phyloP scores from a whole-genome alignment of 805 yeast species.

The Lipomyces yamadae region DNA sequence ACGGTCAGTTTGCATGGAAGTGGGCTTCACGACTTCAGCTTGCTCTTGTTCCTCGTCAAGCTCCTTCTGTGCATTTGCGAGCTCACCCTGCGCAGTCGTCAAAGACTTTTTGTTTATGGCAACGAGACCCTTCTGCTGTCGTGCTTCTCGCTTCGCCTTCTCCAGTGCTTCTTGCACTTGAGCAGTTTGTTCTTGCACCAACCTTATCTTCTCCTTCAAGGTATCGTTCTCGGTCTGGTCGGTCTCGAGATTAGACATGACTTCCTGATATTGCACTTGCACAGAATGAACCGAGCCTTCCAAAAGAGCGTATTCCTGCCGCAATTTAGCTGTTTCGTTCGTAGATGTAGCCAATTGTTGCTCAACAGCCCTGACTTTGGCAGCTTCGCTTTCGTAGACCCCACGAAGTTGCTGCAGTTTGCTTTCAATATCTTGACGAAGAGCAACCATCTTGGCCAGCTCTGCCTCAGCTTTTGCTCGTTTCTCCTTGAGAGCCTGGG shows the following conservation, averaged over 20 bases:
- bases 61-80: slow-evolving; percentile 52
- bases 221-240: slow-evolving; percentile 70
- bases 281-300: slow-evolving; percentile 79
- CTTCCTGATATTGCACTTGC: slow-evolving; percentile 64
- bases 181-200: slow-evolving; percentile 66
- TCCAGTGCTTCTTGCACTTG: slow-evolving; percentile 63
- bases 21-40: slow-evolving; percentile 21
- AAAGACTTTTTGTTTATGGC: slow-evolving; percentile 73
- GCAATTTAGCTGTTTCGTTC: slow-evolving; percentile 68
- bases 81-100: slow-evolving; percentile 62
- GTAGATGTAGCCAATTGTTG: slow-evolving; percentile 60
- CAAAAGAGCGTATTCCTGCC: slow-evolving; percentile 72
- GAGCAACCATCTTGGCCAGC: slow-evolving; percentile 64
- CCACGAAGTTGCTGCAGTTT: slow-evolving; percentile 69
- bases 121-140: slow-evolving; percentile 64
- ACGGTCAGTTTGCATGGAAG: slow-evolving; percentile 18
- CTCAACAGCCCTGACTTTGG: slow-evolving; percentile 76
- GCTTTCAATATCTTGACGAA: slow-evolving; percentile 73
- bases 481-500: slow-evolving; percentile 69
- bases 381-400: slow-evolving; percentile 77
- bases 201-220: slow-evolving; percentile 70
- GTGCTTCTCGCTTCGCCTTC: slow-evolving; percentile 57
- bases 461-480: slow-evolving; percentile 78
- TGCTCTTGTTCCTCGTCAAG: slow-evolving; percentile 41
- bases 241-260: slow-evolving; percentile 64